Conservation (phyloP, 2,329 filamentous ascomycete genomes). For the Phialophora macrospora region DNA sequence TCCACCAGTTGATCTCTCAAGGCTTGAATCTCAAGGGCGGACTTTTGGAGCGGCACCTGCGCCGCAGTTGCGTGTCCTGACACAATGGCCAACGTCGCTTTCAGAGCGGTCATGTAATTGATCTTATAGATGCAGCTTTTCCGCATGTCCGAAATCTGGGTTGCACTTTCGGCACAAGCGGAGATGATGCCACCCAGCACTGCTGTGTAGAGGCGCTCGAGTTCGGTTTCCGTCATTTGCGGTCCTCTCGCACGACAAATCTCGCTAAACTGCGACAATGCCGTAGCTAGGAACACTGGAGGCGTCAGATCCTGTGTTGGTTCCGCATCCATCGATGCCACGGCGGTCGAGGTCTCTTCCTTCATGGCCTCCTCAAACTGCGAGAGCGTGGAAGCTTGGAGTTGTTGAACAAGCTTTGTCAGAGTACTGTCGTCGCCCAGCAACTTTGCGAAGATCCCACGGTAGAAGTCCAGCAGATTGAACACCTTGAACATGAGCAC, state of each 20-base stretch:
- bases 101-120: conserved; percentile 59
- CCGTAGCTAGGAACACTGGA: conserved; percentile 32
- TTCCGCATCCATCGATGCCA: conserved; percentile 9
- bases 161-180: conserved; percentile 71
- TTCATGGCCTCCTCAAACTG: conserved; percentile 45
- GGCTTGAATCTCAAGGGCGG: conserved; percentile 28
- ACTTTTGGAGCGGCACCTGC: conserved; percentile 30
- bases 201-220: conserved; percentile 76
- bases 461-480: conserved; percentile 89
- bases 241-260: conserved; percentile 41
- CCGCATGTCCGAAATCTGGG: conserved; percentile 41
- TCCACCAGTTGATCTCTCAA: conserved; percentile 31
- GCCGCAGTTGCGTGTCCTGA: conserved; percentile 47
- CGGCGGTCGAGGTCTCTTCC: conserved; percentile 26
- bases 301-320: conserved; percentile 32
- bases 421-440: conserved; percentile 57
- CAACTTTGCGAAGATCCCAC: conserved; percentile 79
- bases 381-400: conserved; percentile 52
- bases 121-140: conserved; percentile 56
- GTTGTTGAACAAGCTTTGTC: conserved; percentile 36
- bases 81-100: conserved; percentile 62
- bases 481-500: conserved; percentile 87
- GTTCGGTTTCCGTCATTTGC: conserved; percentile 59
- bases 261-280: conserved; percentile 56
- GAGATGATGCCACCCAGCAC: conserved; percentile 87